Evolutionary conservation across 352 stramenopile genomes (phyloP), one percentile per base, ranked within the genome.

Genomic region (Pythium monospermum): DNA sequence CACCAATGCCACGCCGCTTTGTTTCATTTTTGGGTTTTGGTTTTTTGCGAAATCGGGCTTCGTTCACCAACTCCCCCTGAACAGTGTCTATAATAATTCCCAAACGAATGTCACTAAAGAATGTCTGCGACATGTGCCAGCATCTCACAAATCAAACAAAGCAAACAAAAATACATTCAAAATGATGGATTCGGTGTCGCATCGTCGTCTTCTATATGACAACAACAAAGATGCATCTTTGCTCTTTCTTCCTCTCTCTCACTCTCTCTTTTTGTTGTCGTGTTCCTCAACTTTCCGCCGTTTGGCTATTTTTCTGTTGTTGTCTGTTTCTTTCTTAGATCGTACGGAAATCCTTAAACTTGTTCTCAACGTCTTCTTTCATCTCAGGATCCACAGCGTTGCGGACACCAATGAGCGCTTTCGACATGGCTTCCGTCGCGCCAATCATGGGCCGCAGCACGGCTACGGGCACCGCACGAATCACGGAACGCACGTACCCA

Each of bases 281-380:
- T 43, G 35, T 43, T 64, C 59, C 32, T 39, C 46, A 38, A 48
- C 58, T 10, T 44, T 1, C 4, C 8, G 35, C n/a, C n/a, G n/a
- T n/a, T n/a, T 40, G 35, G 16, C 16, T n/a, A 28, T n/a, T 19
- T 16, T 28, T 7, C 18, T 19, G 38, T 23, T 27, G 23, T 10
- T 19, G 3, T 37, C 37, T 18, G 27, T 8, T 10, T 21, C 11
- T 18, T 44, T 23, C 13, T 25, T 45, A 68, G 32, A 68, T 68
- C 22, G 60, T 64, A 23, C 80, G 74, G 49, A 91, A 87, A 68
- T 94, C 82, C 74, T 95, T 95, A 53, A 94, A 95, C 66, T 95
- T 95, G 67, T 95, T 95, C 68, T 92, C 81, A 39, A 95, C 91
- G 59, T 95, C 83, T 53, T 95, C 84, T 58, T 91, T 95, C 35